A percentile compares a stretch with the other conserved stretches of the same genome.
Conservation (phyloP, 2,329 filamentous ascomycete genomes). For the Fusarium graminum region DNA sequence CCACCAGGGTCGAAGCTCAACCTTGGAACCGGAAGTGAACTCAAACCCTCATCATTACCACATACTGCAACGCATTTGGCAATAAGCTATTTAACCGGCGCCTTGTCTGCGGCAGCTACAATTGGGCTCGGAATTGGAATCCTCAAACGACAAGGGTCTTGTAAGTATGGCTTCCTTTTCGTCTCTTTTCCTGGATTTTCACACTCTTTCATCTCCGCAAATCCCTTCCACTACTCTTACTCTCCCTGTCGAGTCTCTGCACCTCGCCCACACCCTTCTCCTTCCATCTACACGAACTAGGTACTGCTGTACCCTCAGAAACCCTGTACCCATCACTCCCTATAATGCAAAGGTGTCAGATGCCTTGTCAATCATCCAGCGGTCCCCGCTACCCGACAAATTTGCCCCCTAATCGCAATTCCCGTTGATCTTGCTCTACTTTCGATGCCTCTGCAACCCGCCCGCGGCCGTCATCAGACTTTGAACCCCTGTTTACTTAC, state of each 20-base stretch:
- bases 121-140: background rate
- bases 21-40: slow-evolving; percentile 20
- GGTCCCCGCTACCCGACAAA: slow-evolving; percentile 39
- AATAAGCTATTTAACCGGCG: slow-evolving; percentile 37
- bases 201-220: slow-evolving; percentile 8
- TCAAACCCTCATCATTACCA: slow-evolving; percentile 17
- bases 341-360: slow-evolving; percentile 37
- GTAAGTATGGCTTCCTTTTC: slow-evolving; percentile 30
- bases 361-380: slow-evolving; percentile 36
- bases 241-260: slow-evolving; percentile 20
- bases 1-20: slow-evolving; percentile 4
- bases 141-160: slow-evolving; percentile 34
- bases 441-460: slow-evolving; percentile 39
- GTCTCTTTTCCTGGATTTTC: slow-evolving; percentile 19
- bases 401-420: slow-evolving; percentile 33
- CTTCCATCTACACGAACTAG: slow-evolving; percentile 20
- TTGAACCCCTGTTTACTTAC: slow-evolving; percentile 40
- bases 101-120: slow-evolving; percentile 30
- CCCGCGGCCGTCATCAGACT: slow-evolving; percentile 43
- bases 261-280: slow-evolving; percentile 16
- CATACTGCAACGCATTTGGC: slow-evolving; percentile 34
- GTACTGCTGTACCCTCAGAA: slow-evolving; percentile 1
- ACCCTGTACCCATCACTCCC: slow-evolving; percentile 31
- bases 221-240: slow-evolving; percentile 9
- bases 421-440: slow-evolving; percentile 44